Conservation (phyloP, 495 filamentous ascomycete species). For the Friedmanniomyces endolithicus region DNA sequence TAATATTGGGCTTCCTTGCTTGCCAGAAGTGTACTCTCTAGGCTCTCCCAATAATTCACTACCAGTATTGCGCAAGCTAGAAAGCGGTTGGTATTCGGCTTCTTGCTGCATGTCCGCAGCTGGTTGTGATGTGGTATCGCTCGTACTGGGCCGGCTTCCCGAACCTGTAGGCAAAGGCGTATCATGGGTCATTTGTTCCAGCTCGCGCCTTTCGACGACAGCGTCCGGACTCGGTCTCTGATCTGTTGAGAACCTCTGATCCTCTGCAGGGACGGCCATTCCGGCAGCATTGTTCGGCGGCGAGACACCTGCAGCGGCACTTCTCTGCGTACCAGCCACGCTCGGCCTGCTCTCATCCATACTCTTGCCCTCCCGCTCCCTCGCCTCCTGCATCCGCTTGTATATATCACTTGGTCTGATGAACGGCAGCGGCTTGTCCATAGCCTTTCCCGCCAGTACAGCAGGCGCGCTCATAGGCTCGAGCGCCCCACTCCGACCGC, state of each 20-base stretch:
- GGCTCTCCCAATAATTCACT: slow-evolving; percentile 1
- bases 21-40: neutral
- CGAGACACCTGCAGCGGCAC: slow-evolving; percentile 9
- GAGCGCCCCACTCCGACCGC: neutral
- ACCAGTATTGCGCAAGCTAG: neutral
- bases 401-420: slow-evolving; percentile 72
- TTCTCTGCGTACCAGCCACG: slow-evolving; percentile 23
- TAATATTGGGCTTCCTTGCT: slow-evolving; percentile 3
- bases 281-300: neutral
- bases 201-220: slow-evolving; percentile 19
- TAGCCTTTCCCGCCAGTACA: slow-evolving; percentile 21
- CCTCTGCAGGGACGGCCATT: slow-evolving; percentile 1
- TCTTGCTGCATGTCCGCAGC: neutral
- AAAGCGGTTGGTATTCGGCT: slow-evolving; percentile 1
- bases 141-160: neutral
- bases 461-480: neutral
- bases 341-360: slow-evolving; percentile 36
- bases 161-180: slow-evolving; percentile 12
- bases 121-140: neutral
- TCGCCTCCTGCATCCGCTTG: slow-evolving; percentile 56
- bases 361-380: slow-evolving; percentile 38
- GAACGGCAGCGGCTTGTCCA: slow-evolving; percentile 38
- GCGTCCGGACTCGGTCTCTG: slow-evolving; percentile 20
- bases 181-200: slow-evolving; percentile 3
- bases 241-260: slow-evolving; percentile 17